Evolutionary conservation across 2,329 filamentous ascomycete genomes (phyloP).

Genomic region (Lecanoromycetidae sp.): DNA sequence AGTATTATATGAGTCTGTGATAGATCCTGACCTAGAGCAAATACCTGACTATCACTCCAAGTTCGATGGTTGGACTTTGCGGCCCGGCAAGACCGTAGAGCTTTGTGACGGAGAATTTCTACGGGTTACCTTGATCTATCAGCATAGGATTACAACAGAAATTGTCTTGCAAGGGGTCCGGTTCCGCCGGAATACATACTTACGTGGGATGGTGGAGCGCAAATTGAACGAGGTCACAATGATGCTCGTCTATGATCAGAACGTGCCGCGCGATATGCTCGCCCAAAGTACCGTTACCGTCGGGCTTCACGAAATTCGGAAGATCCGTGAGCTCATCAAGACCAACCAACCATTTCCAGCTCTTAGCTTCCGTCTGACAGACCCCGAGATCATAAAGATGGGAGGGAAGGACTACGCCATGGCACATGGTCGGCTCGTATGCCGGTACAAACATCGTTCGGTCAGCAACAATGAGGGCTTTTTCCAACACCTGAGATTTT

Average conservation of each 20-base stretch:
- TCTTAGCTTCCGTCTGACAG: not conserved
- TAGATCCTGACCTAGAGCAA: not conserved
- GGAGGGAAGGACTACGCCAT: not conserved
- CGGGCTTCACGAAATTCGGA: not conserved
- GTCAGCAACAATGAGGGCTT: not conserved
- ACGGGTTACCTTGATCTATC: not conserved
- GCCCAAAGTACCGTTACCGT: conserved; percentile 3
- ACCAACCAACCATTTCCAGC: conserved; percentile 5
- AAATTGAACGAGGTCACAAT: conserved; percentile 6
- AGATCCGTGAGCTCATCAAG: conserved; percentile 1
- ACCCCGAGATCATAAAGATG: not conserved
- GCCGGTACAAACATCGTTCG: not conserved
- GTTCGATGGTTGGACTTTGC: not conserved
- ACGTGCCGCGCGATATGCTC: not conserved
- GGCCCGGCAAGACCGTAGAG: conserved; percentile 7
- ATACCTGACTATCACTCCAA: no score
- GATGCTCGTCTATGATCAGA: not conserved
- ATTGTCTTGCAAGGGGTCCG: conserved; percentile 3
- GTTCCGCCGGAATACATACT: not conserved
- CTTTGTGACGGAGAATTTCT: conserved; percentile 8
- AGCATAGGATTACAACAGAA: not conserved
- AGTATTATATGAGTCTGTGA: not conserved
- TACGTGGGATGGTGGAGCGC: conserved; percentile 1
- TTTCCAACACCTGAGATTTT: not conserved
- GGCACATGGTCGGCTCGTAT: conserved; percentile 1